Conservation (phyloP, 192 early-diverging fungal species). For the Funneliformis geosporum region DNA sequence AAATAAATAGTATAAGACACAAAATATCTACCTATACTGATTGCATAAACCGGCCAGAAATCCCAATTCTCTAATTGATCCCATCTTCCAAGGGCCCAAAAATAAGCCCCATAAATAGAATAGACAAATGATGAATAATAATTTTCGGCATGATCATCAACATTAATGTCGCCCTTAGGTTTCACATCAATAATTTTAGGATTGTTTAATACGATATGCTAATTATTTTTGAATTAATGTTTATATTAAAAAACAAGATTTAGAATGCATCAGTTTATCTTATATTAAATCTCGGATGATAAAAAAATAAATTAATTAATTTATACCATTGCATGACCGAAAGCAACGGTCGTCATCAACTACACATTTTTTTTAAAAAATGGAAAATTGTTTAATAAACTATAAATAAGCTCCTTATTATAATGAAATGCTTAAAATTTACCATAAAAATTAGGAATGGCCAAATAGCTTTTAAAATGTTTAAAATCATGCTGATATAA, state of each 20-base stretch:
- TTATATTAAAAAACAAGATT: background rate
- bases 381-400: no score
- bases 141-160: background rate
- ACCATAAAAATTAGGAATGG: background rate
- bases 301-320: background rate
- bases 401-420: no score
- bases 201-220: background rate
- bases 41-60: conserved; percentile 7
- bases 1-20: background rate
- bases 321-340: background rate
- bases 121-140: background rate
- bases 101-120: conserved; percentile 4
- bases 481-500: background rate
- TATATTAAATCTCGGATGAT: background rate
- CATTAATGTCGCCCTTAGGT: background rate
- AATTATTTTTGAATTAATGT: background rate
- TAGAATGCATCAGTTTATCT: background rate
- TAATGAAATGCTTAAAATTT: no score
- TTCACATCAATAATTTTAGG: background rate
- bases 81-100: conserved; percentile 19
- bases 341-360: background rate
- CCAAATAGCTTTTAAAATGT: background rate
- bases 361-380: no score
- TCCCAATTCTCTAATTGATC: conserved; percentile 6
- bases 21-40: background rate